Evolutionary conservation across 169 alveolate genomes (phyloP).

Genomic region (Plasmodium fragile): DNA sequence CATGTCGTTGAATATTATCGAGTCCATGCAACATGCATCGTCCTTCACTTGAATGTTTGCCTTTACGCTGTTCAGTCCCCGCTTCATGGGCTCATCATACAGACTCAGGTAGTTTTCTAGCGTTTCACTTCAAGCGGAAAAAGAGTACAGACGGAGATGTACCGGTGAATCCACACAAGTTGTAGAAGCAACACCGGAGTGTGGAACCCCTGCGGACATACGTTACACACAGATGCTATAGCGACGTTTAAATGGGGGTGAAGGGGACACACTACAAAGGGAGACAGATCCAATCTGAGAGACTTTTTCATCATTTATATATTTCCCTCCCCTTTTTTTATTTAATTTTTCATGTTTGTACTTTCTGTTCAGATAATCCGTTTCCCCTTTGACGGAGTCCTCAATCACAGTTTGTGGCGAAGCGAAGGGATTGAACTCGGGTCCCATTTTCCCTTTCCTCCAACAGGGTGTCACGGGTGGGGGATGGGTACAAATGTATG

Average conservation of each 20-base stretch:
- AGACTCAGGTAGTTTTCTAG: slow-evolving; percentile 27
- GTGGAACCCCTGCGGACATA: background rate
- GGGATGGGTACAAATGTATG: background rate
- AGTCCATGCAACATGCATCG: background rate
- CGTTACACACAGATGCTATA: background rate
- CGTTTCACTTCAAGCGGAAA: slow-evolving; percentile 24
- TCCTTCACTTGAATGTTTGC: background rate
- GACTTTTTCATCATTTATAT: background rate
- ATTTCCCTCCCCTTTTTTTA: background rate
- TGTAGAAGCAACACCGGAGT: background rate
- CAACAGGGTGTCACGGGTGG: background rate
- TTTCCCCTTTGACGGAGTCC: background rate
- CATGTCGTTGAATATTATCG: background rate
- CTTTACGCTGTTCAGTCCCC: background rate
- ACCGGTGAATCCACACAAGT: background rate
- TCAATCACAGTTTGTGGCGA: background rate
- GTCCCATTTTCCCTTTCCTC: slow-evolving; percentile 9
- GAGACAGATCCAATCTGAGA: background rate
- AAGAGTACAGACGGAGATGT: background rate
- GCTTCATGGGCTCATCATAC: background rate
- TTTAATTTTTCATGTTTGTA: background rate
- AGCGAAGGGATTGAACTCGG: background rate
- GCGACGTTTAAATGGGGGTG: background rate
- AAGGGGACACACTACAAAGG: background rate
- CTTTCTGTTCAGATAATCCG: slow-evolving; percentile 25